A percentile compares a stretch with the other conserved stretches of the same genome.
phyloP scores from a whole-genome alignment of 2,329 filamentous ascomycete species.

The Alternaria sp. region DNA sequence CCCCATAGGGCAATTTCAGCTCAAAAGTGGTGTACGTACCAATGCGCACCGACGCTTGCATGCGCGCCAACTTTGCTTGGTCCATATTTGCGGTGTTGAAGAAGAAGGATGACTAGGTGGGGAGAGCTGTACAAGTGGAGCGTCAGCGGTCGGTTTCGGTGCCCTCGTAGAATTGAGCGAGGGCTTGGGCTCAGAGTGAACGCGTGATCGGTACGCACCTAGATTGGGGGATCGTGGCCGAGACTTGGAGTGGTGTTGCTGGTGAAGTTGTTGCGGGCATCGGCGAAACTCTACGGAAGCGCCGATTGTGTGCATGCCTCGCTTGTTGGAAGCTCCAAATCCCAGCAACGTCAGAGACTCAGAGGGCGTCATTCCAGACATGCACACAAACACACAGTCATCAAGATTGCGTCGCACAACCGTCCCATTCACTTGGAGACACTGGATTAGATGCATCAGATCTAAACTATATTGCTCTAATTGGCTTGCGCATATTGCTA shows the following conservation, averaged over 20 bases:
- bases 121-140: conserved; percentile 29
- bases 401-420: not conserved
- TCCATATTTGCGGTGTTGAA: conserved; percentile 55
- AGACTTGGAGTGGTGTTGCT: conserved; percentile 38
- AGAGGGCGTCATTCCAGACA: conserved; percentile 1
- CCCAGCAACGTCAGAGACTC: conserved; percentile 25
- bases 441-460: not conserved
- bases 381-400: not conserved
- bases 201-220: conserved; percentile 34
- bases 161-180: conserved; percentile 18
- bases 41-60: conserved; percentile 57
- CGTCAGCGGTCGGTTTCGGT: conserved; percentile 30
- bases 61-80: conserved; percentile 57
- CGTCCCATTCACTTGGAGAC: not conserved
- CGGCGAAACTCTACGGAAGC: conserved; percentile 35
- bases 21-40: conserved; percentile 45
- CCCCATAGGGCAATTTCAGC: conserved; percentile 3
- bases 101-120: conserved; percentile 30
- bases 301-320: conserved; percentile 41
- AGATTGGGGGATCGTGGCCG: conserved; percentile 39
- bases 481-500: no score
- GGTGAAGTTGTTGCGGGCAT: conserved; percentile 36
- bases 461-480: no score
- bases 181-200: conserved; percentile 17
- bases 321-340: conserved; percentile 29